A percentile compares a stretch with the other conserved stretches of the same genome.
These are phyloP conservation scores for Centaurea solstitialis DNA, from an alignment of 129 eudicot genomes.

Conservation along the genomic window DNA sequence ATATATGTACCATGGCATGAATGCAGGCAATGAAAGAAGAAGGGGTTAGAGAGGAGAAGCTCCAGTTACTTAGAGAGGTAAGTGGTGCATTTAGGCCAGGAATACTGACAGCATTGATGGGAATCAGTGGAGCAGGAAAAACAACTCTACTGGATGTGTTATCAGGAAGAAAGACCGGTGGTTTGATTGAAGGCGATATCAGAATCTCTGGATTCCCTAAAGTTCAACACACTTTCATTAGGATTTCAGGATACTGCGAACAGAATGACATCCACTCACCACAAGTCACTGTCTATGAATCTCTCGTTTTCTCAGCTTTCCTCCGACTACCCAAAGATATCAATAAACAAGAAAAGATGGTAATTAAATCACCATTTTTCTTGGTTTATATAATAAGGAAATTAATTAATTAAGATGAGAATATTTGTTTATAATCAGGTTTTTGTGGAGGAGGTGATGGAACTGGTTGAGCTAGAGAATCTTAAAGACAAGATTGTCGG, in stretches of 20 bases:
- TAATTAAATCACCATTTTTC: constrained; percentile 1
- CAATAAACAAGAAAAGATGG: constrained; percentile 35
- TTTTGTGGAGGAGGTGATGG: constrained; percentile 48
- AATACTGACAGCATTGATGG: constrained; percentile 56
- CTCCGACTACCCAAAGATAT: constrained; percentile 44
- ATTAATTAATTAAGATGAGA: background rate
- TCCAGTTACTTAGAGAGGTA: constrained; percentile 40
- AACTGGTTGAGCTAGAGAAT: constrained; percentile 40
- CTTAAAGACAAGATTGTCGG: constrained; percentile 45
- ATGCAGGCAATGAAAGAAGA: constrained; percentile 43
- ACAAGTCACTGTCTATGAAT: constrained; percentile 55
- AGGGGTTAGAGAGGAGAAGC: constrained; percentile 33
- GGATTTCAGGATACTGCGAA: constrained; percentile 59
- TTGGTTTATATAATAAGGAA: background rate
- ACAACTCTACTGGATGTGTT: constrained; percentile 60
- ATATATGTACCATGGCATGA: constrained; percentile 16
- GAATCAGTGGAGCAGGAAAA: constrained; percentile 62
- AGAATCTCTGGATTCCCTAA: constrained; percentile 53
- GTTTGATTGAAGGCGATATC: constrained; percentile 48
- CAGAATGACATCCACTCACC: constrained; percentile 60
- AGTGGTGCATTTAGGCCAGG: constrained; percentile 55
- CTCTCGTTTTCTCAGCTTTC: constrained; percentile 49
- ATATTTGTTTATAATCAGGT: constrained; percentile 15
- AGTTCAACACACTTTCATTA: constrained; percentile 49
- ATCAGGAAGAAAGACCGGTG: constrained; percentile 54